Percentiles rank a stretch among this genome's conserved stretches.
These are phyloP conservation scores for Helotiales sp. DNA, from an alignment of 2,329 filamentous ascomycete genomes.

Conservation along the genomic window DNA sequence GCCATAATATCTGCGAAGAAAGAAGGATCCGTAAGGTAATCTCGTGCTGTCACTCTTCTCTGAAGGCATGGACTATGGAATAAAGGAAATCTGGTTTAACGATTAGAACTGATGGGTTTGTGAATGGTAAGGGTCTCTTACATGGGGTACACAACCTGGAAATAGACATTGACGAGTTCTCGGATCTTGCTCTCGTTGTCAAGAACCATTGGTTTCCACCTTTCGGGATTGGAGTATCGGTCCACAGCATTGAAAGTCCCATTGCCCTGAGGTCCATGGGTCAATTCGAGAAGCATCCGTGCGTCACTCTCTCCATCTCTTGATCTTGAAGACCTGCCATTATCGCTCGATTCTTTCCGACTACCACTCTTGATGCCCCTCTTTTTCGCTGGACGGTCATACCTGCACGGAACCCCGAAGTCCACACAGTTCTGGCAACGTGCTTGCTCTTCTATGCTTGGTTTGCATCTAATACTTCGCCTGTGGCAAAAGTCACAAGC, in stretches of 20 bases:
- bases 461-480: slow-evolving; percentile 46
- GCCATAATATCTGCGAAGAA: slow-evolving; percentile 53
- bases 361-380: slow-evolving; percentile 30
- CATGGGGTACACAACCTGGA: slow-evolving; percentile 54
- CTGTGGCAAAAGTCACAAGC: slow-evolving; percentile 48
- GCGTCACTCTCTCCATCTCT: slow-evolving; percentile 7
- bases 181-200: slow-evolving; percentile 40
- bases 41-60: slow-evolving; percentile 39
- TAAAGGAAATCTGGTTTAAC: slow-evolving; percentile 45
- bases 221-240: slow-evolving; percentile 1
- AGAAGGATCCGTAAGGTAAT: slow-evolving; percentile 42
- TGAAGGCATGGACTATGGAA: slow-evolving; percentile 49
- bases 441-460: slow-evolving; percentile 36
- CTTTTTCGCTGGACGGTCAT: slow-evolving; percentile 44
- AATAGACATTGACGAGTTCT: slow-evolving; percentile 49
- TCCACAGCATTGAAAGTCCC: slow-evolving; percentile 1
- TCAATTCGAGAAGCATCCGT: slow-evolving; percentile 1
- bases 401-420: slow-evolving; percentile 50
- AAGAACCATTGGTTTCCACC: slow-evolving; percentile 13
- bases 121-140: slow-evolving; percentile 25
- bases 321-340: neutral
- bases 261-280: neutral
- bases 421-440: slow-evolving; percentile 51
- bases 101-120: slow-evolving; percentile 5
- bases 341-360: neutral